These are phyloP conservation scores for Selenicereus undatus DNA, from an alignment of 148 eudicot species.

Conservation along the genomic window DNA sequence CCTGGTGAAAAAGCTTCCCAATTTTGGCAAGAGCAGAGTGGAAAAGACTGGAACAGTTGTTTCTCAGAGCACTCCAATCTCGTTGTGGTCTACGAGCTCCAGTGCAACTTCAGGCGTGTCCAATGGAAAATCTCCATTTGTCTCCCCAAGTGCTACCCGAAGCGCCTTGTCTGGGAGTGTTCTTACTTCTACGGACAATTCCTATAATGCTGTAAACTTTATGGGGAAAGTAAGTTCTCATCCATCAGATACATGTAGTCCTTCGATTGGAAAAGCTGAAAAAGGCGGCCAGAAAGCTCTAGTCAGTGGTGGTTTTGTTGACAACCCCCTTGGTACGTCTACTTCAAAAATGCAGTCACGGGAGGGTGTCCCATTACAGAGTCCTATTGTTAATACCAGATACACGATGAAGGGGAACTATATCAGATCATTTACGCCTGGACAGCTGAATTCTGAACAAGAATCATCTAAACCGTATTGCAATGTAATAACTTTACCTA, in stretches of 20 bases:
- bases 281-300: constrained; percentile 29
- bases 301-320: constrained; percentile 19
- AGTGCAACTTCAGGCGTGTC: constrained; percentile 18
- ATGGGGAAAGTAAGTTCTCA: constrained; percentile 26
- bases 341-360: constrained; percentile 29
- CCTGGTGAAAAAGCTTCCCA: constrained; percentile 17
- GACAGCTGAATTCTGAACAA: constrained; percentile 40
- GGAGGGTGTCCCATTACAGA: constrained; percentile 30
- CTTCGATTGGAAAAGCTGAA: constrained; percentile 26
- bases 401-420: constrained; percentile 31
- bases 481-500: constrained; percentile 42
- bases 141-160: constrained; percentile 24
- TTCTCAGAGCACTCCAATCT: constrained; percentile 18
- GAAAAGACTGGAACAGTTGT: constrained; percentile 28
- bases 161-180: constrained; percentile 13
- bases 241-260: constrained; percentile 21
- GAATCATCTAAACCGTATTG: constrained; percentile 51
- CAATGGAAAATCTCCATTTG: constrained; percentile 24
- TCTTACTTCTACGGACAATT: constrained; percentile 8
- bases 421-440: constrained; percentile 33
- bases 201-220: constrained; percentile 24
- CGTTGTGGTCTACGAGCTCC: constrained; percentile 22
- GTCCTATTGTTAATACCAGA: constrained; percentile 24
- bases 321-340: constrained; percentile 22
- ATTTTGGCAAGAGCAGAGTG: constrained; percentile 14